Evolutionary conservation across 495 filamentous ascomycete species (phyloP).

Genomic region (Penicillium riverlandense): DNA sequence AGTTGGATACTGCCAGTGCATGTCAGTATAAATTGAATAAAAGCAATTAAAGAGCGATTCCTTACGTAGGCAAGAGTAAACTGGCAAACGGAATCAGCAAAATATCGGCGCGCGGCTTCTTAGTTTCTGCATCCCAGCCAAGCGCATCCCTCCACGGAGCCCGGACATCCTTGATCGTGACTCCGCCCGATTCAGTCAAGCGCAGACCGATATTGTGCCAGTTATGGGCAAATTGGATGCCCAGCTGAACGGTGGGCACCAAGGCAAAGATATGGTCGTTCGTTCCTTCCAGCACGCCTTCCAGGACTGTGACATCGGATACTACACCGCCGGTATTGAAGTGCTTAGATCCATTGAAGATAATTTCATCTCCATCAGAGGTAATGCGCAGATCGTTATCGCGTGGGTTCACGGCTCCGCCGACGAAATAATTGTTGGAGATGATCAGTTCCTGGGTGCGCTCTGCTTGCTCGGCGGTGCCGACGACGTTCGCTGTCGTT

Average conservation of each 20-base stretch:
- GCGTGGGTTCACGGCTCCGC: slow-evolving; percentile 57
- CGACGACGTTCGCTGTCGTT: slow-evolving; percentile 47
- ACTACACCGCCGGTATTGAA: slow-evolving; percentile 59
- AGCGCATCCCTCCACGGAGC: slow-evolving; percentile 51
- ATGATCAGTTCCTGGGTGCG: slow-evolving; percentile 45
- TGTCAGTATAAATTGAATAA: too few species aligned
- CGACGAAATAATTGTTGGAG: slow-evolving; percentile 53
- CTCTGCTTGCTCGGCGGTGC: slow-evolving; percentile 47
- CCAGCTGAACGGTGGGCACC: slow-evolving; percentile 43
- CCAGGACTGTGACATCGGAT: slow-evolving; percentile 55
- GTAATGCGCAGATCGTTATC: slow-evolving; percentile 51
- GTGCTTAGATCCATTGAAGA: slow-evolving; percentile 52
- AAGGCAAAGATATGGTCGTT: slow-evolving; percentile 53
- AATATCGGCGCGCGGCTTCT: slow-evolving; percentile 35
- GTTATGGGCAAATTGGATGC: slow-evolving; percentile 50
- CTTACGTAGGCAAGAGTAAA: slow-evolving; percentile 50
- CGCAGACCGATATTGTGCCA: slow-evolving; percentile 57
- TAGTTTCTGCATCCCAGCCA: slow-evolving; percentile 43
- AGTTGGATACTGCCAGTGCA: slow-evolving; percentile 40
- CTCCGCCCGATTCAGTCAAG: slow-evolving; percentile 52
- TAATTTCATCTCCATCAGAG: slow-evolving; percentile 39
- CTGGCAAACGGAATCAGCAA: slow-evolving; percentile 42
- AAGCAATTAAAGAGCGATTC: background rate
- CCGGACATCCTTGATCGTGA: slow-evolving; percentile 47
- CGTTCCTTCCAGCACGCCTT: slow-evolving; percentile 48